Conservation (phyloP, 2,329 filamentous ascomycete species). For the Phialophora expanda region DNA sequence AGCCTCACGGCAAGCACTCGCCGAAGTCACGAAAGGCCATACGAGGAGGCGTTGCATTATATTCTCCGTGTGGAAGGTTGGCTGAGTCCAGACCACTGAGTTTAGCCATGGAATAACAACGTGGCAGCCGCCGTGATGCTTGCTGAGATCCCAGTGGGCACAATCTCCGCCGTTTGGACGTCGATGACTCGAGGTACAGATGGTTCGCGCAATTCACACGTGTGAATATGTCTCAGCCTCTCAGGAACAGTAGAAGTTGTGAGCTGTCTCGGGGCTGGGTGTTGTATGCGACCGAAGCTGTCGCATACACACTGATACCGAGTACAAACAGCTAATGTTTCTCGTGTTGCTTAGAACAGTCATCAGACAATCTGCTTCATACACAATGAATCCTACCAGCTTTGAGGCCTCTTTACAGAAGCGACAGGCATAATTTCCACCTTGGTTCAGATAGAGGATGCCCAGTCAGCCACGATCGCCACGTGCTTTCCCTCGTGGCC, state of each 20-base stretch:
- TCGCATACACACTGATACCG: too few relatives aligned
- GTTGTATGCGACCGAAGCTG: not conserved
- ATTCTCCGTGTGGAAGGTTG: constrained; percentile 4
- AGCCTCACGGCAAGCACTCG: constrained; percentile 6
- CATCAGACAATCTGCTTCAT: not conserved
- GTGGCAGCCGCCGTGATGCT: not conserved
- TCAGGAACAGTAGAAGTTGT: not conserved
- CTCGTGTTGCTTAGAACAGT: not conserved
- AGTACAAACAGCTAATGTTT: not conserved
- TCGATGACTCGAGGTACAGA: not conserved
- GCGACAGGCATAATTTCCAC: not conserved
- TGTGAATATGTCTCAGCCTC: not conserved
- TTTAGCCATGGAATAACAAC: not conserved
- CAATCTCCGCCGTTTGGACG: not conserved
- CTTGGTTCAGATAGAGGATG: not conserved
- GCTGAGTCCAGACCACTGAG: not conserved
- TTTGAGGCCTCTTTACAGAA: not conserved
- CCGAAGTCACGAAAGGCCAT: not conserved
- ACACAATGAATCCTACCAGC: not conserved
- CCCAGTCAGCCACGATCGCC: constrained; percentile 3
- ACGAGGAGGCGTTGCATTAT: not conserved
- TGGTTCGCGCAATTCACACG: not conserved
- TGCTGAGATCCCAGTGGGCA: constrained; percentile 5
- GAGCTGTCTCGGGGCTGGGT: too few relatives aligned
- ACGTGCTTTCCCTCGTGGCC: constrained; percentile 19